phyloP scores from a whole-genome alignment of 2,329 filamentous ascomycete genomes.

The Sphaerulina musiva region DNA sequence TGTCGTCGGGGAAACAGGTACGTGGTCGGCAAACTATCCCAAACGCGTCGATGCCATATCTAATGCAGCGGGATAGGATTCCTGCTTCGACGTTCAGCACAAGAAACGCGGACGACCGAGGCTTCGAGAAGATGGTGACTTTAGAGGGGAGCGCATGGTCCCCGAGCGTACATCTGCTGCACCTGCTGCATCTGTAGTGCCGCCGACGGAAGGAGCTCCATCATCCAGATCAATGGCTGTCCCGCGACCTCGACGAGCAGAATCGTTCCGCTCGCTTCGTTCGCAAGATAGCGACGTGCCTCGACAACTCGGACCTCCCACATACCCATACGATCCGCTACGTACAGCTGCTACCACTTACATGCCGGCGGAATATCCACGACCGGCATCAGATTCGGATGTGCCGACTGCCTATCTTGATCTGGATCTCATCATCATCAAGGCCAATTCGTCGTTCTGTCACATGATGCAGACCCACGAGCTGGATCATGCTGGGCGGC shows the following conservation, averaged over 20 bases:
- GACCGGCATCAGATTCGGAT: conserved; percentile 18
- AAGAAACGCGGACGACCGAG: conserved; percentile 76
- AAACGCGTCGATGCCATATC: not conserved
- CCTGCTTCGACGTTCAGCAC: conserved; percentile 76
- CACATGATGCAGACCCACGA: conserved; percentile 36
- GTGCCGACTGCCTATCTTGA: conserved; percentile 41
- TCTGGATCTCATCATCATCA: conserved; percentile 43
- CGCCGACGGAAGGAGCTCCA: not conserved
- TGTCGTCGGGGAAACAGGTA: conserved; percentile 66
- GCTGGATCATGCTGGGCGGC: conserved; percentile 35
- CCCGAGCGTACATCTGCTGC: conserved; percentile 11
- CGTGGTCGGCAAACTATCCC: conserved; percentile 21
- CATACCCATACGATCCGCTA: conserved; percentile 19
- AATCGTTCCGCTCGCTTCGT: conserved; percentile 31
- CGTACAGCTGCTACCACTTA: conserved; percentile 15
- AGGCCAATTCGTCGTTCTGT: conserved; percentile 42
- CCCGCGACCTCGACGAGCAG: conserved; percentile 26
- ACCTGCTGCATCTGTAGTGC: conserved; percentile 10
- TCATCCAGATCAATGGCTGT: not conserved
- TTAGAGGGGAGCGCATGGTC: conserved; percentile 22
- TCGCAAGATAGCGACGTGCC: conserved; percentile 31
- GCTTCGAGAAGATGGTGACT: conserved; percentile 58
- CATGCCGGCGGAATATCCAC: conserved; percentile 14
- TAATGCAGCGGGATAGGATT: conserved; percentile 48
- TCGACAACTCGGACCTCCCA: conserved; percentile 10